phyloP scores from a whole-genome alignment of 768 basidiomycete genomes.

The Calocybe cyanea region DNA sequence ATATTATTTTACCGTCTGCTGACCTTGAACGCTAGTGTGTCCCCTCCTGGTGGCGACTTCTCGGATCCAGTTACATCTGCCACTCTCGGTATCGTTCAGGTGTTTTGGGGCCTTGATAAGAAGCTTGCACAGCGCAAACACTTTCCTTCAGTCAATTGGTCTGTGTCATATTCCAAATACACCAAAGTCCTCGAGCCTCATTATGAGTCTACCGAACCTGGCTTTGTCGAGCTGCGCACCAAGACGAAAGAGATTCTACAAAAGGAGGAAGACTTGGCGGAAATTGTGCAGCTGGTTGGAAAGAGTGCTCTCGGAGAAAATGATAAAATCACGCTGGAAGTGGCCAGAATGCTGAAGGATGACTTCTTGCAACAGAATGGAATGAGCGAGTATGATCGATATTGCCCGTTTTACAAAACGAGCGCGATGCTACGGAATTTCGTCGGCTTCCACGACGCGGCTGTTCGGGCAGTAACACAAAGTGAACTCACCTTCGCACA shows the following conservation, averaged over 20 bases:
- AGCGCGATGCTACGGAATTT: conserved; percentile 94
- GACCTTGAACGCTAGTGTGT: conserved; percentile 60
- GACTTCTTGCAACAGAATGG: conserved; percentile 98
- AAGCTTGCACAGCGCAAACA: conserved; percentile 98
- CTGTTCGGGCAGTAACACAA: conserved; percentile 78
- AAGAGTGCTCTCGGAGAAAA: conserved; percentile 96
- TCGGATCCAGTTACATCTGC: conserved; percentile 98
- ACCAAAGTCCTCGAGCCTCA: conserved; percentile 89
- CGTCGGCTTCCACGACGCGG: conserved; percentile 90
- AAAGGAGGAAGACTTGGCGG: conserved; percentile 97
- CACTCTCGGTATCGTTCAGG: conserved; percentile 97
- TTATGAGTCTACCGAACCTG: conserved; percentile 87
- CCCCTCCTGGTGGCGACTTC: conserved; percentile 98
- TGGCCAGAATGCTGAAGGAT: conserved; percentile 95
- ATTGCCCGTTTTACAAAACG: conserved; percentile 99
- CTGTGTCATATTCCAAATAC: conserved; percentile 98
- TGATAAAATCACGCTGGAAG: conserved; percentile 98
- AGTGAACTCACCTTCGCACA: conserved; percentile 80
- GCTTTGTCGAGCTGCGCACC: conserved; percentile 91
- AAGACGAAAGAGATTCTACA: conserved; percentile 96
- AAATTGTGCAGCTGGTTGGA: conserved; percentile 99
- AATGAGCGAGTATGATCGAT: conserved; percentile 96
- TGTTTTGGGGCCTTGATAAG: conserved; percentile 99
- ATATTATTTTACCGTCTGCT: conserved; percentile 1
- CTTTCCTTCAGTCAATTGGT: conserved; percentile 99